Evolutionary conservation across 108 stramenopile genomes (phyloP).

Genomic region (Bacterosira constricta): DNA sequence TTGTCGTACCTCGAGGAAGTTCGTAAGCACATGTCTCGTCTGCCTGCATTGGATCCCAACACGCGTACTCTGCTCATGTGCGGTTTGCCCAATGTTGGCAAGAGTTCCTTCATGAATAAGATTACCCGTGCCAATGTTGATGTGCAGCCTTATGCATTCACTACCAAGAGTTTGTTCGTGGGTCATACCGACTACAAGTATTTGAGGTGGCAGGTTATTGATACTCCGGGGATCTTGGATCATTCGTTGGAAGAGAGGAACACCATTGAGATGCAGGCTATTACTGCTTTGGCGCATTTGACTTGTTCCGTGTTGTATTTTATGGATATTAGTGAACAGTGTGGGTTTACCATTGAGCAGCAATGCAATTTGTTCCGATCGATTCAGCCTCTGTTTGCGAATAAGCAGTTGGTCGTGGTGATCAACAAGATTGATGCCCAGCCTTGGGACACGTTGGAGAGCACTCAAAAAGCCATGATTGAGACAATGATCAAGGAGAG

Average conservation of each 20-base stretch:
- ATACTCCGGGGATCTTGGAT: constrained; percentile 99
- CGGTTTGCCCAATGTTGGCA: constrained; percentile 99
- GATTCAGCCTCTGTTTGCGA: constrained; percentile 97
- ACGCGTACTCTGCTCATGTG: constrained; percentile 98
- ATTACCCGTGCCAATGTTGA: constrained; percentile 99
- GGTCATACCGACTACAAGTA: constrained; percentile 99
- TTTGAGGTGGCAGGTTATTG: constrained; percentile 99
- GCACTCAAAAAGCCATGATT: constrained; percentile 73
- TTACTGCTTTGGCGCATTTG: constrained; percentile 98
- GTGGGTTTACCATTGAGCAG: constrained; percentile 97
- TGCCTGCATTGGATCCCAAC: constrained; percentile 98
- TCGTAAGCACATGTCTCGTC: constrained; percentile 95
- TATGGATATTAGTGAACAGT: constrained; percentile 97
- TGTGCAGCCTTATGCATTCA: constrained; percentile 99
- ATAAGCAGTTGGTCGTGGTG: constrained; percentile 97
- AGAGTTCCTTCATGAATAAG: constrained; percentile 99
- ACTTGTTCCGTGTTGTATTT: constrained; percentile 98
- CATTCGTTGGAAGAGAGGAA: constrained; percentile 97
- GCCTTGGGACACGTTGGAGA: constrained; percentile 88
- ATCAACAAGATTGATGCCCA: constrained; percentile 97
- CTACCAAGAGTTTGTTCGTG: constrained; percentile 98
- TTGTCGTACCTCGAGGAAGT: constrained; percentile 98
- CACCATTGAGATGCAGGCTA: constrained; percentile 99
- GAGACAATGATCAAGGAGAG: constrained; percentile 67
- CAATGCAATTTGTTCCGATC: constrained; percentile 93